Conservation (phyloP, 176 grass and related monocot species). For the Tuctoria greenei region DNA sequence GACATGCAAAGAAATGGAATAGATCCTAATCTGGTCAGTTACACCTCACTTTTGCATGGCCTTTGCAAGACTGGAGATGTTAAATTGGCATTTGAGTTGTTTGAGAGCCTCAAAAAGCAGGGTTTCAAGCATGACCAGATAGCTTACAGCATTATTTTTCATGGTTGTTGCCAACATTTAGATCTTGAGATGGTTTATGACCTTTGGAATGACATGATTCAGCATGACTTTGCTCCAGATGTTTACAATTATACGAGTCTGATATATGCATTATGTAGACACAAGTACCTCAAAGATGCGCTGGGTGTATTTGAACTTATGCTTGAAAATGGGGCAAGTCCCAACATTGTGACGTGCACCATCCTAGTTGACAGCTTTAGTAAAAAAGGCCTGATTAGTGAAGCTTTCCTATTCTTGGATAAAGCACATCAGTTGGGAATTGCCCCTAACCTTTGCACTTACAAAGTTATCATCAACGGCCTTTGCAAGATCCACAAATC, state of each 20-base stretch:
- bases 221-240: slow-evolving; percentile 48
- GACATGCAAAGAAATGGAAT: slow-evolving; percentile 65
- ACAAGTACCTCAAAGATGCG: slow-evolving; percentile 60
- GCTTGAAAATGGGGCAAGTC: slow-evolving; percentile 52
- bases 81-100: slow-evolving; percentile 38
- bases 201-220: slow-evolving; percentile 60
- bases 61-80: slow-evolving; percentile 59
- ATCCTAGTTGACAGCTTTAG: slow-evolving; percentile 58
- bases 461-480: slow-evolving; percentile 68
- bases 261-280: slow-evolving; percentile 67
- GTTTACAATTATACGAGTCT: slow-evolving; percentile 66
- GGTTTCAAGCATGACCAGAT: slow-evolving; percentile 46
- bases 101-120: slow-evolving; percentile 36
- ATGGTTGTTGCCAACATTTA: slow-evolving; percentile 56
- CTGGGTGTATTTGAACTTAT: slow-evolving; percentile 59
- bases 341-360: slow-evolving; percentile 72
- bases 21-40: slow-evolving; percentile 47
- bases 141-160: slow-evolving; percentile 63
- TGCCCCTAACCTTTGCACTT: slow-evolving; percentile 59
- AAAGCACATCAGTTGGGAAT: slow-evolving; percentile 49
- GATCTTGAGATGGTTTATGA: slow-evolving; percentile 43
- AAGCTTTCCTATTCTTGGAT: slow-evolving; percentile 64
- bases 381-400: slow-evolving; percentile 49
- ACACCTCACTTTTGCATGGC: slow-evolving; percentile 59
- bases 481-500: slow-evolving; percentile 57